phyloP scores from a whole-genome alignment of 1,139 yeast species.

The Ogataea hybrid region DNA sequence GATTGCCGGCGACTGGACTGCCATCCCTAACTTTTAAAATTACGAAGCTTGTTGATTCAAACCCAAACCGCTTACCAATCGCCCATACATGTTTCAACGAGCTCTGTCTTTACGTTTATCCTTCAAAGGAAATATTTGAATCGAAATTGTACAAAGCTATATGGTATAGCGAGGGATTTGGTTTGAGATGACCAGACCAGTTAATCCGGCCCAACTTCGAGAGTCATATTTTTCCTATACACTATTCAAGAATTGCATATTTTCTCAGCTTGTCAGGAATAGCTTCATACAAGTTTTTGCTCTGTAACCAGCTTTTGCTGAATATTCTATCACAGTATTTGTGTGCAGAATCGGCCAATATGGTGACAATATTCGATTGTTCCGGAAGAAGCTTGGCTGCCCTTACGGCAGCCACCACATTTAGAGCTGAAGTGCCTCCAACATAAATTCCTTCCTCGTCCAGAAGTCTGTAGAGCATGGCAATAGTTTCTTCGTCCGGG shows the following conservation, averaged over 20 bases:
- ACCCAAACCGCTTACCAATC: slow-evolving; percentile 53
- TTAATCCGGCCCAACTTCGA: background rate
- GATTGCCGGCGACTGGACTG: slow-evolving; percentile 91
- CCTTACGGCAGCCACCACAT: slow-evolving; percentile 68
- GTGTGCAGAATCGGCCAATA: slow-evolving; percentile 85
- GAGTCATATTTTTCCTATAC: background rate
- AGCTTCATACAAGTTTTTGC: slow-evolving; percentile 61
- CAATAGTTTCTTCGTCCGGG: slow-evolving; percentile 70
- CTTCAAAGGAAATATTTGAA: slow-evolving; percentile 47
- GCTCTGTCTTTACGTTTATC: slow-evolving; percentile 70
- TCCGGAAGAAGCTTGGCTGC: slow-evolving; percentile 61
- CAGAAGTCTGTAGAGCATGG: slow-evolving; percentile 75
- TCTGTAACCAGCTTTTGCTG: slow-evolving; percentile 71
- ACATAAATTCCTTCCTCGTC: slow-evolving; percentile 88
- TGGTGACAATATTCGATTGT: slow-evolving; percentile 78
- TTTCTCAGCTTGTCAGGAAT: slow-evolving; percentile 71
- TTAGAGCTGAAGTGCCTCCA: slow-evolving; percentile 83
- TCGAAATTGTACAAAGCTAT: slow-evolving; percentile 65
- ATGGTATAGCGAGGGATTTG: slow-evolving; percentile 82
- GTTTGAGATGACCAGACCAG: slow-evolving; percentile 37
- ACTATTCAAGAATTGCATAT: slow-evolving; percentile 47
- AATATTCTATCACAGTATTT: slow-evolving; percentile 81
- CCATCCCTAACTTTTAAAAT: slow-evolving; percentile 70
- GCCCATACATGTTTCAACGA: slow-evolving; percentile 97
- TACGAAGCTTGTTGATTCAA: slow-evolving; percentile 45